These are phyloP conservation scores for Corymbia citriodora DNA, from an alignment of 441 rosid species.

Conservation along the genomic window DNA sequence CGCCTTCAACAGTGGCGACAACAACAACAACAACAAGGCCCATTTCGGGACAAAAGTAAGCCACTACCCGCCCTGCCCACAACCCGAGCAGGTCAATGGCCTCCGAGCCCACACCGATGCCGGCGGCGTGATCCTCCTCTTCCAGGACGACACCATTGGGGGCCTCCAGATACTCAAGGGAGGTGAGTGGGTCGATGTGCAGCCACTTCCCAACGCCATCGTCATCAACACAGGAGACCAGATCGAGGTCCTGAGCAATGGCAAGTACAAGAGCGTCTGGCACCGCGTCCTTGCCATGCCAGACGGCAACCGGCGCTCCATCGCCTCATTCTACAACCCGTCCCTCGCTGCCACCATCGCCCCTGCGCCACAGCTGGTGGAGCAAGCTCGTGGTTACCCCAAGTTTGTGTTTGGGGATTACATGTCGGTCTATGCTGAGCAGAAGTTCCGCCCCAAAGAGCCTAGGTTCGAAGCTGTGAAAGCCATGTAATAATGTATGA, in stretches of 20 bases:
- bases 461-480: slow-evolving; percentile 79
- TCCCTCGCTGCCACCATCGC: slow-evolving; percentile 65
- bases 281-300: slow-evolving; percentile 53
- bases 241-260: slow-evolving; percentile 84
- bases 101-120: slow-evolving; percentile 95
- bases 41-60: slow-evolving; percentile 90
- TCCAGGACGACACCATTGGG: slow-evolving; percentile 70
- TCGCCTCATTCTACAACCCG: slow-evolving; percentile 90
- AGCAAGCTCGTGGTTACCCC: slow-evolving; percentile 36
- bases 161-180: slow-evolving; percentile 88
- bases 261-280: slow-evolving; percentile 82
- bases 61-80: slow-evolving; percentile 93
- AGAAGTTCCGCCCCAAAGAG: slow-evolving; percentile 86
- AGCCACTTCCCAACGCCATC: slow-evolving; percentile 60
- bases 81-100: slow-evolving; percentile 60
- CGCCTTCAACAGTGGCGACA: slow-evolving; percentile 47
- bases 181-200: slow-evolving; percentile 78
- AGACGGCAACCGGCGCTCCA: slow-evolving; percentile 66
- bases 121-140: slow-evolving; percentile 78
- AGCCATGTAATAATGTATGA: slow-evolving; percentile 26
- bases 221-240: slow-evolving; percentile 95
- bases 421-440: slow-evolving; percentile 72
- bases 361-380: slow-evolving; percentile 42
- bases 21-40: slow-evolving; percentile 38
- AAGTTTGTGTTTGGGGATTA: slow-evolving; percentile 84